Base-by-base conservation (phyloP, 148 eudicot genomes). In the Heliamphora exappendiculata region DNA sequence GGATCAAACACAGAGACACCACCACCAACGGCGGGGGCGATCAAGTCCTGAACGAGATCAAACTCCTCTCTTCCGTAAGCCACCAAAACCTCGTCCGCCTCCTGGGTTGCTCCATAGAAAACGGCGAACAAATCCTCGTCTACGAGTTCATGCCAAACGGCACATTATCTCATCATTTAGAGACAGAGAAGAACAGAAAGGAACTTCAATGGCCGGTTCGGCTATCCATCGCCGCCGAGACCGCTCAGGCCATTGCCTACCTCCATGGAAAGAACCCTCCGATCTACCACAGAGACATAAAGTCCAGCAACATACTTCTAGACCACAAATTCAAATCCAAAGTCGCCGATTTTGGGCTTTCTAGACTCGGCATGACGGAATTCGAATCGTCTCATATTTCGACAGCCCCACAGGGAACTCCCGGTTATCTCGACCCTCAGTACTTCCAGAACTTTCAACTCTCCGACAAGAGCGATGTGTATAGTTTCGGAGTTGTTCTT, bases 401-500 rank as follows among this genome's bases (percentile, higher is more conserved):
- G 42, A 85, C 88, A 0, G 82, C 82, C 73, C 86, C 85, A 2
- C 88, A 81, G 29, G 88, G 88, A 31, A 86, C 86, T 20, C 81
- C 85, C 0, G 86, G 86, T 1, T 86, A 86, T 77, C 77, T 86
- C 3, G 86, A 83, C 47, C 86, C 86, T 0, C 81, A 83, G 31
- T 83, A 83, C 77, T 81, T 78, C 62, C 80, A 73, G 22, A 74
- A 76, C 6, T 78, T 76, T 28, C 81, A 77, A 65, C 73, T 79
- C 13, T 80, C 80, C 3, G 83, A 85, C 5, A 85, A 82, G 67
- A 82, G 85, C 42, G 88, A 85, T 37, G 85, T 85, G 19, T 85
- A 85, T 41, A 85, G 87, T 75, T 77, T 85, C 33, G 87, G 87
- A 26, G 87, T 85, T 0, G 85, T 85, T 62, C 85, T 85, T 22